Conservation (phyloP, 2,329 filamentous ascomycete genomes). For the Magnaporthales sp. region DNA sequence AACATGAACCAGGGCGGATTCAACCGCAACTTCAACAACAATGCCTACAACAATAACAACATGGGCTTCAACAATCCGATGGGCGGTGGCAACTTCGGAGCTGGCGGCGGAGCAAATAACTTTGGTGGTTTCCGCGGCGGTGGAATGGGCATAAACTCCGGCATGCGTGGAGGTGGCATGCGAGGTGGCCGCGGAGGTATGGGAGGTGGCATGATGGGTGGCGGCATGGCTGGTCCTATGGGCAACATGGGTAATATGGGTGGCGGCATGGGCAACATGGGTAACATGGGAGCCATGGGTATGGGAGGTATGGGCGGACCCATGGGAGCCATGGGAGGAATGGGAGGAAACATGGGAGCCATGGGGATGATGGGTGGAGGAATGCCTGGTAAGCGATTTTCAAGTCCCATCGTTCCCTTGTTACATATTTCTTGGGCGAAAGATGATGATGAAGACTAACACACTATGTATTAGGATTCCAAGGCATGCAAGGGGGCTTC, state of each 20-base stretch:
- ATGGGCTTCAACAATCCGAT: slow-evolving; percentile 9
- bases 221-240: slow-evolving; percentile 33
- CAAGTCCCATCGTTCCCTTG: not conserved
- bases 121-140: slow-evolving; percentile 36
- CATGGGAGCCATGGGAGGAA: slow-evolving; percentile 38
- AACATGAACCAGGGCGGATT: slow-evolving; percentile 13
- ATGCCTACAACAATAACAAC: slow-evolving; percentile 7
- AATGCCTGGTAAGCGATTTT: slow-evolving; percentile 45
- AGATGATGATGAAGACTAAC: slow-evolving; percentile 10
- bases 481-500: slow-evolving; percentile 61
- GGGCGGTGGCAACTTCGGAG: slow-evolving; percentile 30
- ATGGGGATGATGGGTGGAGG: slow-evolving; percentile 44
- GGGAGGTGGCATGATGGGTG: slow-evolving; percentile 40
- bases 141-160: slow-evolving; percentile 36
- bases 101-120: slow-evolving; percentile 33
- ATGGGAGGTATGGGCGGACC: slow-evolving; percentile 40
- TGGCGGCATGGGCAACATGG: slow-evolving; percentile 29
- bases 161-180: slow-evolving; percentile 44
- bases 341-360: slow-evolving; percentile 21
- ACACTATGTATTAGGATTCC: slow-evolving; percentile 42
- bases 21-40: slow-evolving; percentile 18
- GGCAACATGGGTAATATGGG: slow-evolving; percentile 30
- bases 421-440: not conserved
- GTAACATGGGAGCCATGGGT: slow-evolving; percentile 23
- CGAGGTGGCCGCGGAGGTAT: slow-evolving; percentile 29